phyloP scores from a whole-genome alignment of 2,329 filamentous ascomycete genomes.

The Huntiella bhutanensis region DNA sequence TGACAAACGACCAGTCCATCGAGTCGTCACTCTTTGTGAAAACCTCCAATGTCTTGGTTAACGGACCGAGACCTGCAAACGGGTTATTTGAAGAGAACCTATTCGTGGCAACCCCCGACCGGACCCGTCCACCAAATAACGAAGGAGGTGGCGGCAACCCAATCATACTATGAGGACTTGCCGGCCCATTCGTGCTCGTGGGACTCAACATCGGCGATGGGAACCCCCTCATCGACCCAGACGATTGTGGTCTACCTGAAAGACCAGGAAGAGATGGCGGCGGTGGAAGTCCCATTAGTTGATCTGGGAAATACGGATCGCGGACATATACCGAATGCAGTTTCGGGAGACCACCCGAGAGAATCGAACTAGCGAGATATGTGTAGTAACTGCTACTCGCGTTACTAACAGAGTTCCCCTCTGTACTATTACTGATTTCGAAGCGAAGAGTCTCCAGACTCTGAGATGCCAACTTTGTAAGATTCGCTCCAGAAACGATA shows the following conservation, averaged over 20 bases:
- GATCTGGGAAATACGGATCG: conserved; percentile 65
- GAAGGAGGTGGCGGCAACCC: conserved; percentile 14
- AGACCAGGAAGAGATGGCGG: conserved; percentile 39
- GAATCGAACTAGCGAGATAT: conserved; percentile 69
- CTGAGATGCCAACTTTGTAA: conserved; percentile 45
- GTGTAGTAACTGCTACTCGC: conserved; percentile 53
- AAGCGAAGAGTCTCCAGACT: conserved; percentile 59
- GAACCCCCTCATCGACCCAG: conserved; percentile 14
- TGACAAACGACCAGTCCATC: conserved; percentile 38
- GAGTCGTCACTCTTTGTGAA: conserved; percentile 41
- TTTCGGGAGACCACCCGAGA: conserved; percentile 53
- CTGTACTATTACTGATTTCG: conserved; percentile 50
- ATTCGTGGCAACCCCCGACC: conserved; percentile 11
- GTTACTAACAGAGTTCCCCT: conserved; percentile 36
- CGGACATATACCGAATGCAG: conserved; percentile 68
- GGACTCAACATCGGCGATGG: conserved; percentile 11
- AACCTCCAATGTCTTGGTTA: conserved; percentile 37
- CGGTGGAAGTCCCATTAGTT: conserved; percentile 49
- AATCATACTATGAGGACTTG: conserved; percentile 16
- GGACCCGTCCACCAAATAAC: conserved; percentile 12
- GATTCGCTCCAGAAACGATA: conserved; percentile 27
- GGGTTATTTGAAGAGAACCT: conserved; percentile 44
- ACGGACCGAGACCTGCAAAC: conserved; percentile 25
- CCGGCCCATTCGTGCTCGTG: conserved; percentile 12
- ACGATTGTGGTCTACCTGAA: conserved; percentile 19